Conservation (phyloP, 768 basidiomycete genomes). For the Phlebiopsis gigantea region DNA sequence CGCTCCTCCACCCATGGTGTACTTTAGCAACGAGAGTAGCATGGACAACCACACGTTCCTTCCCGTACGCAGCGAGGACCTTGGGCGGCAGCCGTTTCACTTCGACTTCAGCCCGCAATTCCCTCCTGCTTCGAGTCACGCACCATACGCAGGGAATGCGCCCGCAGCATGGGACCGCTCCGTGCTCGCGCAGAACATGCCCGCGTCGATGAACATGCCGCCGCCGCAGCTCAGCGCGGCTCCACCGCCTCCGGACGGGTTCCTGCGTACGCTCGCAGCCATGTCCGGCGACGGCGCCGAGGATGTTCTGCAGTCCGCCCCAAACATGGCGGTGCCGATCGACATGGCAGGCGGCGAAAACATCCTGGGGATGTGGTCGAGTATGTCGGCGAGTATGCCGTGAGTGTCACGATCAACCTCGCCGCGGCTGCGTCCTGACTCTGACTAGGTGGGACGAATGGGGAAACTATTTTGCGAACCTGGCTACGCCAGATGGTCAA, state of each 20-base stretch:
- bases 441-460: constrained; percentile 7
- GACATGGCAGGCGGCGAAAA: neutral
- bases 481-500: neutral
- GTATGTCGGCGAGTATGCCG: neutral
- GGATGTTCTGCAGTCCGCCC: neutral
- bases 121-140: neutral
- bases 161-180: neutral
- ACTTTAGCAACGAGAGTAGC: neutral
- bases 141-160: neutral
- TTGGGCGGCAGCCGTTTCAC: neutral
- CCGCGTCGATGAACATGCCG: neutral
- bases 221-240: neutral
- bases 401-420: neutral
- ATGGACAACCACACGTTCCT: neutral
- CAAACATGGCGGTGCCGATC: neutral
- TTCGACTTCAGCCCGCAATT: neutral
- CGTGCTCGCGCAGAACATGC: neutral
- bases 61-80: constrained; percentile 1
- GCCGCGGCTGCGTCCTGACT: neutral
- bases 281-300: neutral
- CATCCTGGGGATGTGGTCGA: constrained; percentile 9
- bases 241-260: neutral
- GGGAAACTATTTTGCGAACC: constrained; percentile 5
- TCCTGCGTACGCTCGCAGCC: neutral
- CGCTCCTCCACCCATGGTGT: neutral